Base-by-base conservation (phyloP, 1,284 basidiomycete species). In the Vanrija sp. region DNA sequence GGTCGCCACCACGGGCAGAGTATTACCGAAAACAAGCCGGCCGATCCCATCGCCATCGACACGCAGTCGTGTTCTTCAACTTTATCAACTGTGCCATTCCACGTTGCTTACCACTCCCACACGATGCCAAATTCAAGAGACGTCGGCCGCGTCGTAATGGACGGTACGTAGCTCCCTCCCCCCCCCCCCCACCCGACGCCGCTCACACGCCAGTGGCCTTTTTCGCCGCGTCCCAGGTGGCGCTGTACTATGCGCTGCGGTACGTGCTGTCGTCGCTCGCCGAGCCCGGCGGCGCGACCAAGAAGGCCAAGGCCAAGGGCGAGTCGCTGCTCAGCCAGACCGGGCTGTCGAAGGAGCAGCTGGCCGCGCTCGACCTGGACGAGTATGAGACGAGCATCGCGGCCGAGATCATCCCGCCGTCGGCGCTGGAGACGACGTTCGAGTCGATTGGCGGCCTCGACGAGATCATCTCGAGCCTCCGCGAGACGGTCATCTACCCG, bases 401-500 rank as follows among this genome's bases (percentile, higher is more conserved):
- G 9, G 75, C 76, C 43, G 79, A 81, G 63, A 78, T 81, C 51
- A 79, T 81, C 58, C 74, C 80, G 12, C 76, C 80, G 16, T 66
- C 73, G n/a, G 75, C 78, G 46, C 80, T 81, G 52, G 75, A 74
- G 34, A 79, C 79, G 26, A 78, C 78, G 29, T 81, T 81, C 51
- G 77, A 78, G 48, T 64, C 61, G 29, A 75, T 99, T 57, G 96
- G 95, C n/a, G 96, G 96, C 6, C 83, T 99, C 25, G 96, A 99
- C 50, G 80, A 86, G 38, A 97, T 98, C 67, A 88, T 98, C 60
- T 83, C 86, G 21, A 91, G 88, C 34, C 83, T 99, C 52, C 86
- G 91, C 54, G 95, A 98, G 80, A 92, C 92, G 57, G 87, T 99
- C 60, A 98, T 98, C 69, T 96, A 92, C 71, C 96, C 95, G 2